These are phyloP conservation scores for Trichoderma aggressivum DNA, from an alignment of 2,329 filamentous ascomycete genomes.

Conservation along the genomic window DNA sequence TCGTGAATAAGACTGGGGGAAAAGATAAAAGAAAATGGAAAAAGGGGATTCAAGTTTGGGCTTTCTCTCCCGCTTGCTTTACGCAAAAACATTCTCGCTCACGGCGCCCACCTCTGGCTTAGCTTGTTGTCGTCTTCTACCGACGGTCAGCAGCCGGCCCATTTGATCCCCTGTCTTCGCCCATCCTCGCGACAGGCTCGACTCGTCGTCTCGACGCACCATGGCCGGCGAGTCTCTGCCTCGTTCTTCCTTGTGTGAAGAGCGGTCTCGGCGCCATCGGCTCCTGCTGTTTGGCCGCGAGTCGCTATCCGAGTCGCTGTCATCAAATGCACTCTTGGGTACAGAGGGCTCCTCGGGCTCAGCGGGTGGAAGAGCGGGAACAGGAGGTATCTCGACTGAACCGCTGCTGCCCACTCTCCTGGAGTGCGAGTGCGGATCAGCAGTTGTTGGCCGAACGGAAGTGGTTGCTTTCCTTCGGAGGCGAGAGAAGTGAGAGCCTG, in stretches of 20 bases:
- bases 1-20: background rate
- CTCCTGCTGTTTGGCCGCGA: conserved; percentile 19
- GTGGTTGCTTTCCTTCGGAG: conserved; percentile 25
- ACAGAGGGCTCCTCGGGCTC: background rate
- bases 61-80: background rate
- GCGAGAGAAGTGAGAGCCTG: conserved; percentile 29
- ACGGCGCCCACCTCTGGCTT: conserved; percentile 36
- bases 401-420: background rate
- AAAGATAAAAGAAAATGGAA: background rate
- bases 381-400: background rate
- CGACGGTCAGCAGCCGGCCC: conserved; percentile 26
- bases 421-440: conserved; percentile 7
- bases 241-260: conserved; percentile 25
- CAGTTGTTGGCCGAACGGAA: conserved; percentile 16
- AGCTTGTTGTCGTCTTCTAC: conserved; percentile 30
- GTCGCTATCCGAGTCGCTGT: conserved; percentile 33
- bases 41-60: background rate
- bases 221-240: conserved; percentile 19
- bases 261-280: conserved; percentile 19
- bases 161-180: conserved; percentile 26
- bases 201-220: background rate
- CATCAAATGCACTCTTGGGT: conserved; percentile 33
- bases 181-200: conserved; percentile 1
- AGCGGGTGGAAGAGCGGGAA: background rate
- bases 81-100: conserved; percentile 22